Base-by-base conservation (phyloP, 768 basidiomycete species). In the Phanerodontia chrysosporium region DNA sequence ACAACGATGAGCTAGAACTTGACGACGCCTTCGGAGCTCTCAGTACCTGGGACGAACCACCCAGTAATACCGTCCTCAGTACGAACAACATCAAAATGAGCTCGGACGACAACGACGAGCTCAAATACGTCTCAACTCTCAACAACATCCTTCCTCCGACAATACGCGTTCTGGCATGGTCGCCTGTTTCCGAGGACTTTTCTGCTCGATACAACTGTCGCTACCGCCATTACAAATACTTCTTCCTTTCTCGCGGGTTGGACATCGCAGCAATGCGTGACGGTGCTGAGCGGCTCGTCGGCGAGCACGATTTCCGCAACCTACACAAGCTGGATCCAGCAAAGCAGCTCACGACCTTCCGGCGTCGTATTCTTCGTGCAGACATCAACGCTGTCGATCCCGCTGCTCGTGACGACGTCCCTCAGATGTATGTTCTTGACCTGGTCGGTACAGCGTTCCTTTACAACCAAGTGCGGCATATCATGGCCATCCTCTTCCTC, bases 151-250 rank as follows among this genome's bases (percentile, higher is more conserved):
- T 99, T 7, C 97, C 96, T 0, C 81, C 85, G 0, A 92, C 94
- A 0, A 93, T 98, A 66, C 89, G 95, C 25, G 76, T 98, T 39
- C 79, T 94, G 52, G 95, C 94, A 8, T 99, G 96, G 95, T 93
- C 96, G 9, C 93, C 95, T 21, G 87, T 98, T 28, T 71, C 83
- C 2, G 71, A 80, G 8, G 69, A 70, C 32, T 98, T 98, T 73
- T 94, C 95, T 22, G 89, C 95, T 8, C 87, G 97, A 3, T 95
- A 89, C 74, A 87, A 86, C 13, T 98, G 96, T 75, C 78, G 74
- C 54, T 86, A 83, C 66, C 80, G 97, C 36, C 96, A 99, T 70
- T 98, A 99, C 84, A 98, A 96, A 69, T 99, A 98, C 74, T 96
- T 98, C 73, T 98, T 99, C 78, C 81, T 85, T 32, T 73, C 84